These are phyloP conservation scores for Raphanus sativus DNA, from an alignment of 345 rosid genomes.

Conservation along the genomic window DNA sequence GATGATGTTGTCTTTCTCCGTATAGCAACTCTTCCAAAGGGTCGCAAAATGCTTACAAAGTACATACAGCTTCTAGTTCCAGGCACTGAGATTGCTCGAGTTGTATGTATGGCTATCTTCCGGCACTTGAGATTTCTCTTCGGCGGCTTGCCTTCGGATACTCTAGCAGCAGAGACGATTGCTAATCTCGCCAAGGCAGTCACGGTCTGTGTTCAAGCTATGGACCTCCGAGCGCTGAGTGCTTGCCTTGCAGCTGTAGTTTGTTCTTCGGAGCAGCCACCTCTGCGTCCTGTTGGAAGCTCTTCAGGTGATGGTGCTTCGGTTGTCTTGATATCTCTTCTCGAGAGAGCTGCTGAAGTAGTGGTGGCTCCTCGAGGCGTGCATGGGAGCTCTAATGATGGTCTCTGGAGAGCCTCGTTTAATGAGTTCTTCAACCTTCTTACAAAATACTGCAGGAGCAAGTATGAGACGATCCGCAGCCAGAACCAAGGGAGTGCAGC, in stretches of 20 bases:
- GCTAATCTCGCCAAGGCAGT: conserved; percentile 67
- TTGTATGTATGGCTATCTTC: conserved; percentile 92
- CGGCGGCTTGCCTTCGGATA: conserved; percentile 79
- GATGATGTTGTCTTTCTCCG: conserved; percentile 85
- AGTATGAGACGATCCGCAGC: conserved; percentile 71
- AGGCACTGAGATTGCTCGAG: conserved; percentile 81
- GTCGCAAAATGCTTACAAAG: conserved; percentile 69
- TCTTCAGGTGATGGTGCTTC: conserved; percentile 92
- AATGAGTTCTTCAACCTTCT: conserved; percentile 90
- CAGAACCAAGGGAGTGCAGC: conserved; percentile 48
- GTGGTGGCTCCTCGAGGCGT: conserved; percentile 48
- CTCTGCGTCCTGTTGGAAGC: conserved; percentile 89
- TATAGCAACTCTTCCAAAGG: conserved; percentile 83
- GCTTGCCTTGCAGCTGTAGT: conserved; percentile 97
- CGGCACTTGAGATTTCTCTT: conserved; percentile 91
- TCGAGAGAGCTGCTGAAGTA: conserved; percentile 79
- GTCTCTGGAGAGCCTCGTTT: conserved; percentile 95
- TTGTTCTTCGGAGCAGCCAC: conserved; percentile 97
- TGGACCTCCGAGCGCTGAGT: conserved; percentile 93
- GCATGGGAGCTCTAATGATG: conserved; percentile 55
- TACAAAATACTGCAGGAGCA: conserved; percentile 87
- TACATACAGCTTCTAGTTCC: conserved; percentile 84
- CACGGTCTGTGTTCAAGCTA: conserved; percentile 60
- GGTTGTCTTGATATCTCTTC: conserved; percentile 65
- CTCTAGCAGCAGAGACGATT: conserved; percentile 65